These are phyloP conservation scores for Ganoderma boninense DNA, from an alignment of 1,284 basidiomycete genomes.

Conservation along the genomic window DNA sequence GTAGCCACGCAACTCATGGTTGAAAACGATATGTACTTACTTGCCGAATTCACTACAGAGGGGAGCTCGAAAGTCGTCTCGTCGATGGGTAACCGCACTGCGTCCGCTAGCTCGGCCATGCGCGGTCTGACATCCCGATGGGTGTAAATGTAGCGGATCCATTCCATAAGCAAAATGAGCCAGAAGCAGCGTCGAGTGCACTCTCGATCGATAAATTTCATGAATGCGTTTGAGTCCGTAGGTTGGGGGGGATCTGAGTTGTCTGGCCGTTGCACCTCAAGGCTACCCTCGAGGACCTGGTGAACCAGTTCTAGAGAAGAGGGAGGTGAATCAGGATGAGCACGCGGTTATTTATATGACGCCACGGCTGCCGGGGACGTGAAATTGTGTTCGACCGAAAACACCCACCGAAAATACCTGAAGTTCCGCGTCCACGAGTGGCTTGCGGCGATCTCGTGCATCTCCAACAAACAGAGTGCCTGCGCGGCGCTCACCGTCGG, in stretches of 20 bases:
- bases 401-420: constrained; percentile 46
- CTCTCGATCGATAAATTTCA: constrained; percentile 71
- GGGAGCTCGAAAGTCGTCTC: constrained; percentile 80
- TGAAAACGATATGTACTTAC: constrained; percentile 47
- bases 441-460: constrained; percentile 65
- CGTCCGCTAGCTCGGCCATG: constrained; percentile 54
- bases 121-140: constrained; percentile 41
- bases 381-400: neutral
- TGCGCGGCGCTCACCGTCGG: constrained; percentile 70
- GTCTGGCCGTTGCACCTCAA: constrained; percentile 69
- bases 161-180: constrained; percentile 65
- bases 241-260: constrained; percentile 60
- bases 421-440: constrained; percentile 47
- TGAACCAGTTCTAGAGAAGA: constrained; percentile 68
- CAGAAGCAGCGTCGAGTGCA: constrained; percentile 80
- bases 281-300: constrained; percentile 69
- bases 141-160: constrained; percentile 45
- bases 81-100: constrained; percentile 72
- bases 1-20: neutral
- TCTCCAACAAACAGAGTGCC: constrained; percentile 73
- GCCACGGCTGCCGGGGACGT: no score
- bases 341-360: neutral
- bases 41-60: constrained; percentile 65
- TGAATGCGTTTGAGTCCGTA: constrained; percentile 52
- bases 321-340: constrained; percentile 5